phyloP scores from a whole-genome alignment of 2,329 filamentous ascomycete species.

The Epichloe gansuensis region DNA sequence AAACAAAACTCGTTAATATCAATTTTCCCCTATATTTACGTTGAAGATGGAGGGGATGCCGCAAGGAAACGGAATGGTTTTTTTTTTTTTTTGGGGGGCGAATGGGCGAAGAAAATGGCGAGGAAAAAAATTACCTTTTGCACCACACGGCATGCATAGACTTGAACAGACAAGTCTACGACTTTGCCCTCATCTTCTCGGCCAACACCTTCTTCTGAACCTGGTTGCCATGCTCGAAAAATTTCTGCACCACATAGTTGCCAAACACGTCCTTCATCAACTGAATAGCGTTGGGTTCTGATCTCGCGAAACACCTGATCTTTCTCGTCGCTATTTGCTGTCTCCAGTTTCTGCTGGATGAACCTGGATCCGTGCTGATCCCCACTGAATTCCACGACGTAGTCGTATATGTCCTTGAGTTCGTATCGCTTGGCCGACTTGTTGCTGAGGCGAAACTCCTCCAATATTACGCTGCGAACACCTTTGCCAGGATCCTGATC shows the following conservation, averaged over 20 bases:
- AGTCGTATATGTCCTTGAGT: conserved; percentile 75
- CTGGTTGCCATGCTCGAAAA: conserved; percentile 93
- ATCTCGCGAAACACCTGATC: conserved; percentile 84
- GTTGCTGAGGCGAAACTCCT: conserved; percentile 65
- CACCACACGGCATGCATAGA: conserved; percentile 91
- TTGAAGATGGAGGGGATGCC: too few relatives aligned
- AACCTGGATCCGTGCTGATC: conserved; percentile 94
- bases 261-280: conserved; percentile 96
- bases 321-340: conserved; percentile 92
- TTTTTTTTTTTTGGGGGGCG: too few relatives aligned
- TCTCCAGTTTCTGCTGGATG: conserved; percentile 85
- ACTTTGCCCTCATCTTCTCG: conserved; percentile 81
- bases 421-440: conserved; percentile 67
- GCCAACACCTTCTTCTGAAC: conserved; percentile 82
- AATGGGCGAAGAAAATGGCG: neutral
- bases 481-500: conserved; percentile 48
- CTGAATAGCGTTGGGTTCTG: conserved; percentile 66
- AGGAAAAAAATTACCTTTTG: conserved; percentile 56
- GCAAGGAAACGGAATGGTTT: too few relatives aligned
- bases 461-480: conserved; percentile 59
- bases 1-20: neutral
- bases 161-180: conserved; percentile 65
- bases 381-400: conserved; percentile 88
- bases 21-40: too few relatives aligned
- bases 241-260: conserved; percentile 96